Conservation (phyloP, 176 grass and related monocot genomes). For the Phragmites australis region DNA sequence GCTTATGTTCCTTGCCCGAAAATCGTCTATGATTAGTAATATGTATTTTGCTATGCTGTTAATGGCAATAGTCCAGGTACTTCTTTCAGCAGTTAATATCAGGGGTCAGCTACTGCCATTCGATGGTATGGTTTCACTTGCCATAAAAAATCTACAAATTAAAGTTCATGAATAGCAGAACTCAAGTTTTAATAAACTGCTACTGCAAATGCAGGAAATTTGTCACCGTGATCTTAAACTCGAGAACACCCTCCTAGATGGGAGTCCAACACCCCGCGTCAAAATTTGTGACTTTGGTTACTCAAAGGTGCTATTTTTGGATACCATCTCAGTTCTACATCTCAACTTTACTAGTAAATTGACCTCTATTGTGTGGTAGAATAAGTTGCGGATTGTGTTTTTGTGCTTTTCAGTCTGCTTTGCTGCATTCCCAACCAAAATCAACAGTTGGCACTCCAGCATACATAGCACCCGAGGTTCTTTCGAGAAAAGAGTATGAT, state of each 20-base stretch:
- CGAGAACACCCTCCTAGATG: slow-evolving; percentile 95
- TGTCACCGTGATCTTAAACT: slow-evolving; percentile 99
- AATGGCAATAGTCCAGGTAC: slow-evolving; percentile 67
- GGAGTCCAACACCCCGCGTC: slow-evolving; percentile 76
- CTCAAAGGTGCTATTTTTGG: slow-evolving; percentile 64
- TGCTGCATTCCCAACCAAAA: slow-evolving; percentile 92
- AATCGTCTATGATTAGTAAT: not conserved
- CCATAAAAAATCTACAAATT: not conserved
- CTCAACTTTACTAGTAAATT: not conserved
- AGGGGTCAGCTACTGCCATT: slow-evolving; percentile 95
- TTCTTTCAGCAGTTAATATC: slow-evolving; percentile 97
- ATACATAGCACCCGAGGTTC: slow-evolving; percentile 94
- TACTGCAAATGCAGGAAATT: slow-evolving; percentile 62
- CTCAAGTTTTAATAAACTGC: not conserved
- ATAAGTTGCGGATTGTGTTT: slow-evolving; percentile 8
- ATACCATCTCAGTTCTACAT: not conserved
- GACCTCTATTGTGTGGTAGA: not conserved
- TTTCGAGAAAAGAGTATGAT: slow-evolving; percentile 91
- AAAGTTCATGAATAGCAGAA: not conserved
- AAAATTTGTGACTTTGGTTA: slow-evolving; percentile 99
- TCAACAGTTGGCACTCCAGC: slow-evolving; percentile 97
- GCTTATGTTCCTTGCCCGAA: not conserved
- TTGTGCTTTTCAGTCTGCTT: slow-evolving; percentile 66
- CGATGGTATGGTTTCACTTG: slow-evolving; percentile 55
- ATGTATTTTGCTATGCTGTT: slow-evolving; percentile 1